These are phyloP conservation scores for Saussurea involucrata DNA, from an alignment of 129 eudicot species.

Conservation along the genomic window DNA sequence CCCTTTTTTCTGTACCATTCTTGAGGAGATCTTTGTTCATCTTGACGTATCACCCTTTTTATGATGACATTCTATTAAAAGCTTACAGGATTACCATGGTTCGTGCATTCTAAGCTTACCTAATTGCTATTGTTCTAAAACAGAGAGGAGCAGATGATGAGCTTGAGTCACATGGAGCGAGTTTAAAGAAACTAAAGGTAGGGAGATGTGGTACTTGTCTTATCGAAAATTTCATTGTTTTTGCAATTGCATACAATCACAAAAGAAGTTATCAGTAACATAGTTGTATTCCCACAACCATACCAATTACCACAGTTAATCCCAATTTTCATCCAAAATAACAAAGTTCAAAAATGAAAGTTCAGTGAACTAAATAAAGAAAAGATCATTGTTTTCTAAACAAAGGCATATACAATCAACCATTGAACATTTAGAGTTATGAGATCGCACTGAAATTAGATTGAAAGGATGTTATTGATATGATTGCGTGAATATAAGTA, in stretches of 20 bases:
- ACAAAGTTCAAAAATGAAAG: neutral
- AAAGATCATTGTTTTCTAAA: neutral
- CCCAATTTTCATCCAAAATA: neutral
- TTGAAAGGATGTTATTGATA: constrained; percentile 5
- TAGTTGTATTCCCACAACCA: neutral
- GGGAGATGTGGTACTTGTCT: neutral
- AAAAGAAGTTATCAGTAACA: neutral
- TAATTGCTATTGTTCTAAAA: constrained; percentile 1
- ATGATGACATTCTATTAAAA: neutral
- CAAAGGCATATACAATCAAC: neutral
- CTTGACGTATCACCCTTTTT: neutral
- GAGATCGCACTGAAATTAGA: neutral
- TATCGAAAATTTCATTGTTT: neutral
- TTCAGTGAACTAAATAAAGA: neutral
- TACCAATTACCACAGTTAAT: neutral
- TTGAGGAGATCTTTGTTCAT: neutral
- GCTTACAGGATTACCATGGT: neutral
- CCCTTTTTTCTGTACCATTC: neutral
- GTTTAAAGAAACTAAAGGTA: constrained; percentile 35
- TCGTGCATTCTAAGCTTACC: neutral
- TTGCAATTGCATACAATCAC: neutral
- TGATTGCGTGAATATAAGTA: constrained; percentile 1
- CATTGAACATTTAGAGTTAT: neutral
- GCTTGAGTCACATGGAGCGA: constrained; percentile 6
- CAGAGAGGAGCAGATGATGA: constrained; percentile 32